phyloP scores from a whole-genome alignment of 2,329 filamentous ascomycete species.

The Mycosphaerella arachidis region DNA sequence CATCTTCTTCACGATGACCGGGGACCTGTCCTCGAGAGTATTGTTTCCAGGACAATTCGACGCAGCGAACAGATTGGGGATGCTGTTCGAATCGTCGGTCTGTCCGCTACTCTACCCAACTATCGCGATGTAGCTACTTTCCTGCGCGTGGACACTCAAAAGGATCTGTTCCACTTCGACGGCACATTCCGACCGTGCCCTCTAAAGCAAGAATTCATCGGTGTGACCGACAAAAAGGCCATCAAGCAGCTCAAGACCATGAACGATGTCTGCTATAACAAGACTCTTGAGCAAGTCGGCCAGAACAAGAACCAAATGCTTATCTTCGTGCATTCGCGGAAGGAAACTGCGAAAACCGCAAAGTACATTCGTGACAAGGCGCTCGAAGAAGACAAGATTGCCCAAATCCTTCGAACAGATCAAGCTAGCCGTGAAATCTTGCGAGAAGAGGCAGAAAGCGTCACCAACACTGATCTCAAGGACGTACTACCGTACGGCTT shows the following conservation, averaged over 20 bases:
- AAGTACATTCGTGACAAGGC: constrained; percentile 96
- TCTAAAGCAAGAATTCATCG: constrained; percentile 92
- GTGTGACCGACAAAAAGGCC: constrained; percentile 93
- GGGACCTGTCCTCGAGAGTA: constrained; percentile 93
- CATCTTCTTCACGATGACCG: constrained; percentile 96
- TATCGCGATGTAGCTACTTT: constrained; percentile 96
- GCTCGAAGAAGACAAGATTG: constrained; percentile 93
- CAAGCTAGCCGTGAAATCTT: constrained; percentile 86
- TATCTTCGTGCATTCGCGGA: constrained; percentile 96
- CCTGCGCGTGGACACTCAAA: constrained; percentile 77
- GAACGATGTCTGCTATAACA: constrained; percentile 98
- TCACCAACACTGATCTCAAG: constrained; percentile 83
- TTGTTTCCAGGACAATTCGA: constrained; percentile 89
- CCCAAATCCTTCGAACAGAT: constrained; percentile 89
- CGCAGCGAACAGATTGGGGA: constrained; percentile 92
- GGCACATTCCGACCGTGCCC: constrained; percentile 90
- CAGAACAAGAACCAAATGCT: constrained; percentile 95
- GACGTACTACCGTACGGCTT: constrained; percentile 94
- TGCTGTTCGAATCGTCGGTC: constrained; percentile 81
- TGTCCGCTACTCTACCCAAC: constrained; percentile 93
- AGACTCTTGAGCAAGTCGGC: constrained; percentile 93
- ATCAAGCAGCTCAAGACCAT: constrained; percentile 99
- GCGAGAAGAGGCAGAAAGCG: constrained; percentile 74
- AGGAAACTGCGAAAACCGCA: constrained; percentile 96
- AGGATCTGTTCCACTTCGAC: constrained; percentile 94